phyloP scores from a whole-genome alignment of 768 basidiomycete species.

The Russula foetens region DNA sequence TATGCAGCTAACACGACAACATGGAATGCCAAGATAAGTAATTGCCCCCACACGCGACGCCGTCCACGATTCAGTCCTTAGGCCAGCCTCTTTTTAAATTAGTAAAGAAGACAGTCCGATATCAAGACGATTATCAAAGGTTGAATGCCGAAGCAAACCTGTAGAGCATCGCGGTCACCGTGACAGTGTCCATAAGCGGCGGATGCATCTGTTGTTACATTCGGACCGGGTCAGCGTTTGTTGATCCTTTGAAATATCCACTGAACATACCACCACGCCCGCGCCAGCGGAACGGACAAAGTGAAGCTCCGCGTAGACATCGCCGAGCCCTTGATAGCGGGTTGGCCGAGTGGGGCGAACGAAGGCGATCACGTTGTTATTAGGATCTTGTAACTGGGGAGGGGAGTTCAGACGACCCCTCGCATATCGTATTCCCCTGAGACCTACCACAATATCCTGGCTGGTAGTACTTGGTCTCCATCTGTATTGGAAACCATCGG shows the following conservation, averaged over 20 bases:
- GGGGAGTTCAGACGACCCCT: neutral
- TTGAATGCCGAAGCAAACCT: slow-evolving; percentile 57
- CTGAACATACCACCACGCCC: slow-evolving; percentile 62
- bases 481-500: slow-evolving; percentile 72
- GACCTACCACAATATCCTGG: slow-evolving; percentile 41
- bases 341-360: slow-evolving; percentile 71
- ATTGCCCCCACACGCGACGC: slow-evolving; percentile 11
- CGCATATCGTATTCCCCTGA: slow-evolving; percentile 3
- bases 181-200: slow-evolving; percentile 85
- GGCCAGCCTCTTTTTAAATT: slow-evolving; percentile 18
- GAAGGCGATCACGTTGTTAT: slow-evolving; percentile 64
- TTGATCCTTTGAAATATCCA: slow-evolving; percentile 10
- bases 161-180: slow-evolving; percentile 79
- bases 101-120: slow-evolving; percentile 11
- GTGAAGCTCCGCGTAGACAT: slow-evolving; percentile 81
- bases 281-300: slow-evolving; percentile 72
- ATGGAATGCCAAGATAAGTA: slow-evolving; percentile 21
- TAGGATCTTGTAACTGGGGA: slow-evolving; percentile 61
- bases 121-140: slow-evolving; percentile 21
- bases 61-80: slow-evolving; percentile 13
- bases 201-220: slow-evolving; percentile 63
- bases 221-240: slow-evolving; percentile 4
- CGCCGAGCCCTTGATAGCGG: slow-evolving; percentile 73
- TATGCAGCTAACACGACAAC: slow-evolving; percentile 18
- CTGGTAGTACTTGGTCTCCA: slow-evolving; percentile 64